A percentile compares a stretch with the other conserved stretches of the same genome.
Evolutionary conservation across 2,329 filamentous ascomycete genomes (phyloP).

Genomic region (Escovopsis weberi): DNA sequence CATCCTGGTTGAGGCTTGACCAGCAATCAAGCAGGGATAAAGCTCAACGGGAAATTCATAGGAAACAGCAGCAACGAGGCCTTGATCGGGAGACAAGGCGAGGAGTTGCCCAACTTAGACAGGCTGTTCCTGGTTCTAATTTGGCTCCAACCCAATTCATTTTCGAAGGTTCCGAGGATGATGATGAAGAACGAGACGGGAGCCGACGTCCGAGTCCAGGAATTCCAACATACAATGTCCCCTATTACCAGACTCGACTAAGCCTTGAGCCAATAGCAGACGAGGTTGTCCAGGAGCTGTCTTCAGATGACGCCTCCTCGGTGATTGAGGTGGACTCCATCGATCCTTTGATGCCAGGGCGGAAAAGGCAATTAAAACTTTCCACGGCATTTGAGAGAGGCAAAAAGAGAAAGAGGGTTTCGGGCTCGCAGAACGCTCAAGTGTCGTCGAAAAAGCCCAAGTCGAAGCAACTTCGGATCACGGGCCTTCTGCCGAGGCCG

Average conservation of each 20-base stretch:
- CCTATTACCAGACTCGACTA: slow-evolving; percentile 15
- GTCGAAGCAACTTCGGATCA: slow-evolving; percentile 19
- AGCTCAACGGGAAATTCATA: slow-evolving; percentile 14
- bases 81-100: slow-evolving; percentile 26
- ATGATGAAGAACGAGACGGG: slow-evolving; percentile 6
- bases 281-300: slow-evolving; percentile 1
- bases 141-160: slow-evolving; percentile 19
- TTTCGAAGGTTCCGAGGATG: slow-evolving; percentile 33
- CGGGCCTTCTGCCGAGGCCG: slow-evolving; percentile 11
- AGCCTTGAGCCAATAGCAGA: slow-evolving; percentile 6
- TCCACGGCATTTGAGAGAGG: slow-evolving; percentile 12
- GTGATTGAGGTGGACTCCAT: slow-evolving; percentile 37
- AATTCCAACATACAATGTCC: slow-evolving; percentile 10
- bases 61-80: slow-evolving; percentile 17
- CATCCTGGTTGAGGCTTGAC: slow-evolving; percentile 52
- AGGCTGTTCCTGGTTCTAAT: slow-evolving; percentile 14
- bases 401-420: slow-evolving; percentile 13
- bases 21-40: slow-evolving; percentile 25
- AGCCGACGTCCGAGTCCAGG: slow-evolving; percentile 7
- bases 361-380: slow-evolving; percentile 24
- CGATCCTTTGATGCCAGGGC: slow-evolving; percentile 33
- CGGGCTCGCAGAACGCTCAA: slow-evolving; percentile 10
- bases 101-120: slow-evolving; percentile 35
- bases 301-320: slow-evolving; percentile 19
- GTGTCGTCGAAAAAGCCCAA: slow-evolving; percentile 5